Base-by-base conservation (phyloP, 2,329 filamentous ascomycete species). In the Colletotrichum tabaci region DNA sequence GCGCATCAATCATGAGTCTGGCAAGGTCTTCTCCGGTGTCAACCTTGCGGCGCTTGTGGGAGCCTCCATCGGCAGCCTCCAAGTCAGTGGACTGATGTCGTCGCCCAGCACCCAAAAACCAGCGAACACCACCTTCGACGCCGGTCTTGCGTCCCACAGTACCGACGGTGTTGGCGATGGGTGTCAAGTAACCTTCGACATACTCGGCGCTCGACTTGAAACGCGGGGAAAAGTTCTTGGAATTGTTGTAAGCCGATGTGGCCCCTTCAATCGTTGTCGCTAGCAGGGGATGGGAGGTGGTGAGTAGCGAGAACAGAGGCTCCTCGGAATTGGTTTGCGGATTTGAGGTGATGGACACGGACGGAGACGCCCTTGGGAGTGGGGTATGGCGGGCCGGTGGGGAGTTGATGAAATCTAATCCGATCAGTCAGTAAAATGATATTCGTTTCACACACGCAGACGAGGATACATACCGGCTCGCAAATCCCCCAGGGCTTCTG, bases 141-240 rank as follows among this genome's bases (percentile, higher is more conserved):
- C 96, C 96, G 0, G 96, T 98, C 42, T 92, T 91, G 40, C 94
- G 90, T 40, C 94, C 93, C 7, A 98, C 93, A 0, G 91, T 93
- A 16, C 94, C 93, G 40, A 98, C 93, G 0, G 94, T 96, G 78
- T 94, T 96, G 63, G 94, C 94, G 63, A 98, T 90, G 1, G 94
- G 95, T 1, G 93, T 94, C 62, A 98, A 90, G 75, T 94, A 96
- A 57, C 94, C 92, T 81, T 98, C 96, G 23, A 98, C 91, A 77
- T 97, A 94, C 80, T 98, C 94, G 60, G 94, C 96, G 72, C 95
- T 90, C n/a, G 93, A 93, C 80, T 94, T 95, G 79, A 98, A 94
- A 2, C 93, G 89, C 0, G 96, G 95, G 1, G 94, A 97, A 77
- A 96, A 97, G 75, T 95, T 94, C 82, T 98, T 98, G 13, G 94